Evolutionary conservation across 179 eudicot species (phyloP).

Genomic region (Monotropa hypopitys): DNA sequence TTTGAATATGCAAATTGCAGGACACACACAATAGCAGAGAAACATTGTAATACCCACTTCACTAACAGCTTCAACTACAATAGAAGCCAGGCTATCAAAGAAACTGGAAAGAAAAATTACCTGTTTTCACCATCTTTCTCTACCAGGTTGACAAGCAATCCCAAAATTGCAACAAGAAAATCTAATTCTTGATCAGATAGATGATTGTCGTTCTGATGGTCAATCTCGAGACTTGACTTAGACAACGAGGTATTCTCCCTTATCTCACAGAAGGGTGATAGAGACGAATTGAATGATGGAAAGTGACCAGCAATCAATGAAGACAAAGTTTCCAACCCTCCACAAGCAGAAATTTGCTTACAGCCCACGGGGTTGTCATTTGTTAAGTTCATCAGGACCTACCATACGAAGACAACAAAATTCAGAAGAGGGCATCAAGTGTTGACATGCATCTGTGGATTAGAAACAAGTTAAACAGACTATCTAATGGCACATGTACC

Average conservation of each 20-base stretch:
- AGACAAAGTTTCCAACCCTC: conserved; percentile 75
- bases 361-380: conserved; percentile 86
- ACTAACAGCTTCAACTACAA: conserved; percentile 1
- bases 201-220: conserved; percentile 32
- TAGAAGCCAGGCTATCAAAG: conserved; percentile 2
- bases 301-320: conserved; percentile 74
- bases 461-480: conserved; percentile 1
- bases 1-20: background rate
- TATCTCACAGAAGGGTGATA: conserved; percentile 18
- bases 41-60: background rate
- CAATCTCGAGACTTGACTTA: conserved; percentile 22
- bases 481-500: background rate
- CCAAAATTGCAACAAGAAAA: conserved; percentile 85
- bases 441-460: background rate
- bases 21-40: background rate
- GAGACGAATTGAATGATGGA: conserved; percentile 39
- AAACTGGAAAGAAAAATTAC: conserved; percentile 18
- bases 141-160: conserved; percentile 86
- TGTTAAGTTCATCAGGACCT: conserved; percentile 94
- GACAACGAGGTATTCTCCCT: conserved; percentile 18
- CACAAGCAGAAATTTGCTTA: conserved; percentile 75
- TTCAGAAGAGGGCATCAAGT: background rate
- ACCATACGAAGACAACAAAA: conserved; percentile 9
- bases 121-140: conserved; percentile 84
- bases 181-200: conserved; percentile 82